Conservation (phyloP, 2,329 filamentous ascomycete genomes). For the Zasmidium angulare region DNA sequence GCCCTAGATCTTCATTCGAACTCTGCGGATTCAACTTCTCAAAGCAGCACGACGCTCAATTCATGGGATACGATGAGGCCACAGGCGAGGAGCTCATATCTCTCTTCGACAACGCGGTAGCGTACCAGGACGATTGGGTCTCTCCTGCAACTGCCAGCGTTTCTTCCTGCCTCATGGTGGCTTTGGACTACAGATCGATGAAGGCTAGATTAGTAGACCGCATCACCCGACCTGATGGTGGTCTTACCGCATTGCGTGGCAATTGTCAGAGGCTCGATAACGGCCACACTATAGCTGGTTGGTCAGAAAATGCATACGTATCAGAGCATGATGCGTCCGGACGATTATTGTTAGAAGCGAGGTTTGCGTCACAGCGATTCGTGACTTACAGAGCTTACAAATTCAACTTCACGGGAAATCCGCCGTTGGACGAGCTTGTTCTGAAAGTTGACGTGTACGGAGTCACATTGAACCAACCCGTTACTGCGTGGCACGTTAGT, state of each 20-base stretch:
- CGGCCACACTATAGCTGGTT: slow-evolving; percentile 28
- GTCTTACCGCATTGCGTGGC: slow-evolving; percentile 33
- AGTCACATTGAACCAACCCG: slow-evolving; percentile 23
- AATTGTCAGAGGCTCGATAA: slow-evolving; percentile 38
- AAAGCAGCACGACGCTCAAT: background rate
- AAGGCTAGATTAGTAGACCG: slow-evolving; percentile 13
- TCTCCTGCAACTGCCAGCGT: background rate
- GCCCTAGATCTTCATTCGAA: slow-evolving; percentile 9
- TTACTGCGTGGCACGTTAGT: slow-evolving; percentile 32
- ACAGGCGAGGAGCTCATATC: slow-evolving; percentile 5
- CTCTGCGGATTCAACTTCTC: slow-evolving; percentile 3
- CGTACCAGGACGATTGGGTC: background rate
- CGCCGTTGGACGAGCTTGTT: slow-evolving; percentile 25
- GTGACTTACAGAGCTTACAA: slow-evolving; percentile 44
- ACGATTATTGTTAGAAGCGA: slow-evolving; percentile 28
- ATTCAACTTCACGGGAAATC: slow-evolving; percentile 36
- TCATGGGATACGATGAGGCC: background rate
- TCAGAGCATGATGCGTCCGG: slow-evolving; percentile 9
- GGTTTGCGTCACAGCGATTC: slow-evolving; percentile 34
- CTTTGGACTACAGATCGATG: background rate
- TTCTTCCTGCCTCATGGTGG: background rate
- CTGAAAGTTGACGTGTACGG: slow-evolving; percentile 34
- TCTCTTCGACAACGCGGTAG: slow-evolving; percentile 12
- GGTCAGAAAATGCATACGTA: slow-evolving; percentile 12
- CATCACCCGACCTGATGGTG: slow-evolving; percentile 36